These are phyloP conservation scores for Larix kaempferi DNA, from an alignment of 75 land plant species.

Conservation along the genomic window DNA sequence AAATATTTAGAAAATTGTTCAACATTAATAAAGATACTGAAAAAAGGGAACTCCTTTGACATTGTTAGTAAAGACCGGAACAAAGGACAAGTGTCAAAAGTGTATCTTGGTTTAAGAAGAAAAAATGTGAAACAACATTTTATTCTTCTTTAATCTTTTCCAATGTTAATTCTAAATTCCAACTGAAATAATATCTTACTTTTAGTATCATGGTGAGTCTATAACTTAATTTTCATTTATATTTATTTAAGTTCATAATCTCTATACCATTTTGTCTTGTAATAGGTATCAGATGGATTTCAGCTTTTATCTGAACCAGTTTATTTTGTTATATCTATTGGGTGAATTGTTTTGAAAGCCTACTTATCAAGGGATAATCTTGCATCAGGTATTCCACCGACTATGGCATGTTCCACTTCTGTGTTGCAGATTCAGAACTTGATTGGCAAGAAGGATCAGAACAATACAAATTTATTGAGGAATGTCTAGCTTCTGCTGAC, in stretches of 20 bases:
- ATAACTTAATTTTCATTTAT: background rate
- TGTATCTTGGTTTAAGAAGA: too few species aligned
- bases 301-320: background rate
- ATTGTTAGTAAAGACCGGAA: too few species aligned
- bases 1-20: too few species aligned
- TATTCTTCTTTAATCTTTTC: too few species aligned
- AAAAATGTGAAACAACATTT: too few species aligned
- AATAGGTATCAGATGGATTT: too few species aligned
- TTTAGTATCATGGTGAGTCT: too few species aligned
- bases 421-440: conserved; percentile 88
- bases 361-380: conserved; percentile 1
- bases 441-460: conserved; percentile 94
- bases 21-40: too few species aligned
- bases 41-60: too few species aligned
- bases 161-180: too few species aligned
- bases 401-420: conserved; percentile 92
- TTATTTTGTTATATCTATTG: background rate
- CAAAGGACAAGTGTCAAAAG: too few species aligned
- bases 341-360: background rate
- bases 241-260: background rate
- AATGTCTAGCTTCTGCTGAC: conserved; percentile 79
- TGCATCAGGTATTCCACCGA: conserved; percentile 73
- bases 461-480: conserved; percentile 84
- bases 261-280: background rate
- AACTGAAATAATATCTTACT: too few species aligned